A percentile compares a stretch with the other conserved stretches of the same genome.
These are phyloP conservation scores for Przewalskia tangutica DNA, from an alignment of 257 asterid species.

Conservation along the genomic window DNA sequence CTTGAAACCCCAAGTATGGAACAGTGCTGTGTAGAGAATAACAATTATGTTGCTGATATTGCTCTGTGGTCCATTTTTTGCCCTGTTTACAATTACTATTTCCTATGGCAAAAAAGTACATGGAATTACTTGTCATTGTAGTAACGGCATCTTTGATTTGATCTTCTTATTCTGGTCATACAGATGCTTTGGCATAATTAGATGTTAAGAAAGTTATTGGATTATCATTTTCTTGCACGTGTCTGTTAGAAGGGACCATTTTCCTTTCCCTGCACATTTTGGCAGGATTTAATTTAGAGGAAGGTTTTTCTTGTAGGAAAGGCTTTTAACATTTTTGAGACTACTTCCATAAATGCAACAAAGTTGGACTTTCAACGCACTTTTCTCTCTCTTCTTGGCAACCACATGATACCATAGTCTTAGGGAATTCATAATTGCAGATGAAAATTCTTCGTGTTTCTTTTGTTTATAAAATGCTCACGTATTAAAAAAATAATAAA, in stretches of 20 bases:
- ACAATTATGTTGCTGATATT: neutral
- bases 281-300: neutral
- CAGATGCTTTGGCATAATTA: neutral
- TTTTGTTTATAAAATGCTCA: neutral
- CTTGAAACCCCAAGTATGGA: neutral
- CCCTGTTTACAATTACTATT: neutral
- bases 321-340: neutral
- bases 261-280: neutral
- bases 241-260: neutral
- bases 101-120: neutral
- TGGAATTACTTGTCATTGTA: neutral
- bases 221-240: neutral
- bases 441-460: neutral
- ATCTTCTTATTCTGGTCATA: neutral
- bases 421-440: neutral
- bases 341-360: neutral
- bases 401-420: neutral
- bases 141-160: neutral
- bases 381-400: neutral
- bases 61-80: neutral
- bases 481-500: neutral
- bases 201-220: neutral
- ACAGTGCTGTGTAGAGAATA: neutral
- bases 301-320: neutral
- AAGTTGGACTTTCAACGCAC: neutral